These are phyloP conservation scores for Gossypium schwendimanii DNA, from an alignment of 441 rosid genomes.

Conservation along the genomic window DNA sequence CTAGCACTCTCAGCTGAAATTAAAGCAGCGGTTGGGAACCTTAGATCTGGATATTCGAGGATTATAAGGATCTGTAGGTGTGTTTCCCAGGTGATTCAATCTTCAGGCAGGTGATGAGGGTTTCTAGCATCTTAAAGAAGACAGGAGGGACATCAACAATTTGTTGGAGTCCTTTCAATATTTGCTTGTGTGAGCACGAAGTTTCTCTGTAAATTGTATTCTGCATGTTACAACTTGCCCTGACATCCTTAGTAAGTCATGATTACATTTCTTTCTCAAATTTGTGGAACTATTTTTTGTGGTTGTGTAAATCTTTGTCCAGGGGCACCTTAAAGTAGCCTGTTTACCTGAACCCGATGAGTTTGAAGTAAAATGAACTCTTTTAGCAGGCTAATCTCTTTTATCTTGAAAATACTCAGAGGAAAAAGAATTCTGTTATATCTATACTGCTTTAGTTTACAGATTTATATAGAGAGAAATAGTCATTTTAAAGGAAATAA, in stretches of 20 bases:
- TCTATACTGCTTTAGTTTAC: no score
- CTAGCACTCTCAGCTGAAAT: conserved; percentile 30
- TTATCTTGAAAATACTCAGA: no score
- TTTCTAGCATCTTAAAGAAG: not conserved
- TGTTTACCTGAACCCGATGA: not conserved
- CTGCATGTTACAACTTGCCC: not conserved
- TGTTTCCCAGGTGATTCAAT: conserved; percentile 39
- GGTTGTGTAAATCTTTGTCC: not conserved
- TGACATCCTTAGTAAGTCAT: not conserved
- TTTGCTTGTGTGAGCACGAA: not conserved
- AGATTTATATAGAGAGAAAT: no score
- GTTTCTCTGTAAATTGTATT: not conserved
- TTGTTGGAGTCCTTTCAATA: not conserved
- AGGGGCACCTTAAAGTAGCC: not conserved
- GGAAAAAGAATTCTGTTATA: no score
- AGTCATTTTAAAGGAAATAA: no score
- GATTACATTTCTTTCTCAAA: not conserved
- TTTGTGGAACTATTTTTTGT: not conserved
- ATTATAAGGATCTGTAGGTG: conserved; percentile 51
- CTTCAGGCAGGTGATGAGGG: conserved; percentile 21
- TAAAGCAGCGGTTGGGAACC: conserved; percentile 32
- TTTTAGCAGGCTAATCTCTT: not conserved
- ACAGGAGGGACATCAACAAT: not conserved
- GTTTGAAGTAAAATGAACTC: not conserved
- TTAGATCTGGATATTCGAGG: conserved; percentile 49